phyloP scores from a whole-genome alignment of 1,139 yeast species.

The Geotrichum reessii region DNA sequence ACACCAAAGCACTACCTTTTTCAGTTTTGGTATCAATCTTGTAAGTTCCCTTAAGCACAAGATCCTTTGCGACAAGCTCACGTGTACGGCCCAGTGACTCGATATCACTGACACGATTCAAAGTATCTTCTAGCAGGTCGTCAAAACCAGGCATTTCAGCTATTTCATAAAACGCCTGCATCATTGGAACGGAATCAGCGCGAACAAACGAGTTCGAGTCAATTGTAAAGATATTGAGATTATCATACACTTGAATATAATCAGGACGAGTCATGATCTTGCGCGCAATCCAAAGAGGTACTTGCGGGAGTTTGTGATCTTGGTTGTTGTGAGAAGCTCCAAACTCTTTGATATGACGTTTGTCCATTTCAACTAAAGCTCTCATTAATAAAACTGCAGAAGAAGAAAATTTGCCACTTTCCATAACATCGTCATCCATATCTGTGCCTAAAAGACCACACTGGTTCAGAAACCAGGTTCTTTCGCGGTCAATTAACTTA shows the following conservation, averaged over 20 bases:
- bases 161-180: slow-evolving; percentile 81
- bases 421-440: slow-evolving; percentile 91
- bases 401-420: slow-evolving; percentile 69
- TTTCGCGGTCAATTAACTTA: slow-evolving; percentile 67
- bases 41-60: slow-evolving; percentile 47
- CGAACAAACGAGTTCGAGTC: slow-evolving; percentile 65
- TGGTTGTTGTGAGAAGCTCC: slow-evolving; percentile 26
- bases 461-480: slow-evolving; percentile 80
- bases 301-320: slow-evolving; percentile 59
- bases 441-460: slow-evolving; percentile 70
- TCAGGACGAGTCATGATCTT: slow-evolving; percentile 84
- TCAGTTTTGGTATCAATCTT: slow-evolving; percentile 20
- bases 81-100: slow-evolving; percentile 78
- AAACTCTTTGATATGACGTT: slow-evolving; percentile 28
- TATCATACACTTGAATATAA: slow-evolving; percentile 68
- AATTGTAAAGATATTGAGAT: slow-evolving; percentile 69
- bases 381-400: slow-evolving; percentile 73
- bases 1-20: slow-evolving; percentile 10
- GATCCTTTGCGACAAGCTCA: slow-evolving; percentile 69
- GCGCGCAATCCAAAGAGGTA: slow-evolving; percentile 79
- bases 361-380: slow-evolving; percentile 66
- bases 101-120: slow-evolving; percentile 67
- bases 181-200: slow-evolving; percentile 83
- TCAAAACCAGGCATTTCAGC: slow-evolving; percentile 68
- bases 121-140: slow-evolving; percentile 59